Percentiles rank a stretch among this genome's conserved stretches.
phyloP scores from a whole-genome alignment of 768 basidiomycete species.

The Tulasnella sp. region DNA sequence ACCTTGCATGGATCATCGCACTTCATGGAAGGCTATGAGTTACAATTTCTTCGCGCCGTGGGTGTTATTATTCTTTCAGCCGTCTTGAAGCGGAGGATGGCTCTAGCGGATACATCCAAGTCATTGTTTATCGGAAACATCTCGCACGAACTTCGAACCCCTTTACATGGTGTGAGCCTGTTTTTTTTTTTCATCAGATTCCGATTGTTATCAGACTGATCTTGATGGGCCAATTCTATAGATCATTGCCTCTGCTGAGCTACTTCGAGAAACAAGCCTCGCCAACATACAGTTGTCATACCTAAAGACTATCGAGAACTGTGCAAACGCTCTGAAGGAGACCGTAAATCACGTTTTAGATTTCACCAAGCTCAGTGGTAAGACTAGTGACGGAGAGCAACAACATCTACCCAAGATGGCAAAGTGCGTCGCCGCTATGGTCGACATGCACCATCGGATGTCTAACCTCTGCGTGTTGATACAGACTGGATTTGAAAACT shows the following conservation, averaged over 20 bases:
- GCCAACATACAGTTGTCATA: slow-evolving; percentile 75
- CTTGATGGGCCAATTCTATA: slow-evolving; percentile 25
- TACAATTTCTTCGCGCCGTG: slow-evolving; percentile 86
- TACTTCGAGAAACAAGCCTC: slow-evolving; percentile 75
- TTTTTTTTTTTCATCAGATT: too few species aligned
- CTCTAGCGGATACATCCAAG: slow-evolving; percentile 90
- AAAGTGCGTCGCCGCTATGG: slow-evolving; percentile 36
- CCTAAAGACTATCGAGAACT: slow-evolving; percentile 86
- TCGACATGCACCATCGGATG: neutral
- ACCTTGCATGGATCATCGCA: slow-evolving; percentile 68
- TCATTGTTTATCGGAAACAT: slow-evolving; percentile 88
- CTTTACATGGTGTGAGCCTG: slow-evolving; percentile 67
- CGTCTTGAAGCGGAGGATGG: slow-evolving; percentile 84
- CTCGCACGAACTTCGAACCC: slow-evolving; percentile 77
- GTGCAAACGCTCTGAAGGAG: slow-evolving; percentile 89
- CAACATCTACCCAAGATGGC: slow-evolving; percentile 62
- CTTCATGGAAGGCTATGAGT: slow-evolving; percentile 77
- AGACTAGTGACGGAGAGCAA: slow-evolving; percentile 63
- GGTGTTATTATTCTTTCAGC: slow-evolving; percentile 90
- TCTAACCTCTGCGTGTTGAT: neutral
- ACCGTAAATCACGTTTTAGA: slow-evolving; percentile 95
- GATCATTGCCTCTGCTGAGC: slow-evolving; percentile 86
- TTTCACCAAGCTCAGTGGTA: slow-evolving; percentile 89
- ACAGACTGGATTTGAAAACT: slow-evolving; percentile 61
- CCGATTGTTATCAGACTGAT: neutral